Conservation (phyloP, 2,329 filamentous ascomycete genomes). For the Penicillium sp. region DNA sequence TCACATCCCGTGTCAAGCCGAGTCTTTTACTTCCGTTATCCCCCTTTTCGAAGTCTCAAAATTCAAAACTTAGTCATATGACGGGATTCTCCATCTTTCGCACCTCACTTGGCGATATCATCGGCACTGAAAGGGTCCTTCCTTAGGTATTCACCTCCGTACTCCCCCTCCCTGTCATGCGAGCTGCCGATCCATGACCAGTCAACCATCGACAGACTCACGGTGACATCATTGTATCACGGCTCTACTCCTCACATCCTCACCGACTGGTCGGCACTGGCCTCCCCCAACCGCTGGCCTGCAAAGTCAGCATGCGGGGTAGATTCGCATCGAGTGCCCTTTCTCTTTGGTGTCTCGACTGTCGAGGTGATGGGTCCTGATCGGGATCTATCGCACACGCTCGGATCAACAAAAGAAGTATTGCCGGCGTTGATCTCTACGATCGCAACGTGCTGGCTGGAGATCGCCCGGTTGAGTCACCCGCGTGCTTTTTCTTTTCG, state of each 20-base stretch:
- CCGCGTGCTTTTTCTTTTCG: not conserved
- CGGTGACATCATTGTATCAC: constrained; percentile 16
- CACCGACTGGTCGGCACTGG: constrained; percentile 17
- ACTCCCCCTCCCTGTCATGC: constrained; percentile 5
- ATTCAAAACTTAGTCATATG: not conserved
- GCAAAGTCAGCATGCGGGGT: constrained; percentile 11
- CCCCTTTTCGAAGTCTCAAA: not conserved
- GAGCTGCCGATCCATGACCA: constrained; percentile 12
- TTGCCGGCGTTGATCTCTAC: constrained; percentile 1
- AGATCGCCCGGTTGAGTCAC: not conserved
- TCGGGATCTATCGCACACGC: not conserved
- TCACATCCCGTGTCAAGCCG: not conserved
- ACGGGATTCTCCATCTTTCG: not conserved
- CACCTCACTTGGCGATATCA: not conserved
- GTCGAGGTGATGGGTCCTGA: not conserved
- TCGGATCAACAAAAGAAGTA: not conserved
- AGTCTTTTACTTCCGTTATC: not conserved
- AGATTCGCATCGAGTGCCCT: not conserved
- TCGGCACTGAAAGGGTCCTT: not conserved
- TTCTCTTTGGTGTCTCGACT: not conserved
- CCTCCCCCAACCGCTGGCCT: constrained; percentile 4
- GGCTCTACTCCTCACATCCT: not conserved
- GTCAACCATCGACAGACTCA: not conserved
- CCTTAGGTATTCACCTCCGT: not conserved
- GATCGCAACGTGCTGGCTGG: constrained; percentile 1